Base-by-base conservation (phyloP, 768 basidiomycete genomes). In the Suillus subluteus region DNA sequence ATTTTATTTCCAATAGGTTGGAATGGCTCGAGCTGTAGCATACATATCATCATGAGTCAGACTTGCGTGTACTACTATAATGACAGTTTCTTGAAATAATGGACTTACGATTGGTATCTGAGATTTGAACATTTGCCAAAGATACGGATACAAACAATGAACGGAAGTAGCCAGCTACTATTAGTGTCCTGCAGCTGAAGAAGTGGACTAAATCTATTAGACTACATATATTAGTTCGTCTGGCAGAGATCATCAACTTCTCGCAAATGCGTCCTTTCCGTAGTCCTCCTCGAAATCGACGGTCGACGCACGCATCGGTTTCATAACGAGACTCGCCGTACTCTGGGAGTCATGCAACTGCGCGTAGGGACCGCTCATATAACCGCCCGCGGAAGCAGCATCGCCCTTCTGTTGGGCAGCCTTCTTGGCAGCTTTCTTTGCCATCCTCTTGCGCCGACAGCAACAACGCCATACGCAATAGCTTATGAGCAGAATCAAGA, bases 381-480 rank as follows among this genome's bases (percentile, higher is more conserved):
- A 13, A 23, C 65, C 69, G 40, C 40, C 56, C 0, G 62, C 52
- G 4, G 21, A 38, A 65, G 38, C 12, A 43, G 48, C 63, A n/a
- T 41, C 30, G 3, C 62, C 41, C 21, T 73, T 67, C 52, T 76
- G 74, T 43, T 69, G 72, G 1, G 70, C 63, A 21, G 68, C 70
- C 40, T 64, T 64, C 56, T 71, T 67, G 37, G 46, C 65, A 41
- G 58, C 58, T 69, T 72, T 74, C 46, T 73, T 65, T 9, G 65
- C 73, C 58, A 75, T 68, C 59, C 79, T 80, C 67, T 71, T 75
- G 59, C 77, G 74, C 48, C 82, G 74, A 69, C 83, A 85, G 74
- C 90, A 91, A 74, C 88, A 90, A 64, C 81, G 81, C 86, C 87
- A 90, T 30, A 90, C 69, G 67, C 84, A 83, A 63, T 82, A 79